A percentile compares a stretch with the other conserved stretches of the same genome.
Conservation (phyloP, 1,284 basidiomycete genomes). For the Fistulinella cinereoalba region DNA sequence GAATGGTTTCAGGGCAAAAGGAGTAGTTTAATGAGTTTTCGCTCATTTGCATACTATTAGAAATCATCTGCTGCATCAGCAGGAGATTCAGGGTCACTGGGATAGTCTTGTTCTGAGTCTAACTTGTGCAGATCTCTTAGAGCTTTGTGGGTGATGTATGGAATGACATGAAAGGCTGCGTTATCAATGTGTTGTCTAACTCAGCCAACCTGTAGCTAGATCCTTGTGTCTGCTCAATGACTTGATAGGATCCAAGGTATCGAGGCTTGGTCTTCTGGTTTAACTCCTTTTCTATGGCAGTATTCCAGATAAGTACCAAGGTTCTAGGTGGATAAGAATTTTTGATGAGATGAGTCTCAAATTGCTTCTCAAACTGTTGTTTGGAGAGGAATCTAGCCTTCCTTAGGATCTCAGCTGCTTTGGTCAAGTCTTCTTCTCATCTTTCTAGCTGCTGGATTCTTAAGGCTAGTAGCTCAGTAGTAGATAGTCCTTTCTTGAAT, state of each 20-base stretch:
- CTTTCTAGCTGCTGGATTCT: background rate
- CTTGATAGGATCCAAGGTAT: background rate
- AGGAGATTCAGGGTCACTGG: background rate
- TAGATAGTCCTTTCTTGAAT: background rate
- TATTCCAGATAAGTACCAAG: background rate
- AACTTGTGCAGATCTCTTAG: too few species aligned
- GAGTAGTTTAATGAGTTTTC: too few species aligned
- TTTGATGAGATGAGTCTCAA: background rate
- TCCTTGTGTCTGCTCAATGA: background rate
- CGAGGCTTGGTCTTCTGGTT: background rate
- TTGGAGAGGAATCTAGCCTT: background rate
- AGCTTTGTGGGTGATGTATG: background rate
- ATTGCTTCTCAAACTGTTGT: too few species aligned
- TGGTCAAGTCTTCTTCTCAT: background rate
- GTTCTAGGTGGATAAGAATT: background rate
- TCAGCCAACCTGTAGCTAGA: background rate
- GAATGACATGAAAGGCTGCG: background rate
- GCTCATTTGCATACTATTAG: too few species aligned
- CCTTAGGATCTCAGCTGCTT: background rate
- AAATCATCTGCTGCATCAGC: background rate
- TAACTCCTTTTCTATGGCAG: background rate
- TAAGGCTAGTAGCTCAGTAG: background rate
- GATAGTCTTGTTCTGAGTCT: background rate
- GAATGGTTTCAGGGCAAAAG: too few species aligned
- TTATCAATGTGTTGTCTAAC: background rate